Percentiles rank a stretch among this genome's conserved stretches.
These are phyloP conservation scores for Cinnamomum chago DNA, from an alignment of 164 flowering plant species.

Conservation along the genomic window DNA sequence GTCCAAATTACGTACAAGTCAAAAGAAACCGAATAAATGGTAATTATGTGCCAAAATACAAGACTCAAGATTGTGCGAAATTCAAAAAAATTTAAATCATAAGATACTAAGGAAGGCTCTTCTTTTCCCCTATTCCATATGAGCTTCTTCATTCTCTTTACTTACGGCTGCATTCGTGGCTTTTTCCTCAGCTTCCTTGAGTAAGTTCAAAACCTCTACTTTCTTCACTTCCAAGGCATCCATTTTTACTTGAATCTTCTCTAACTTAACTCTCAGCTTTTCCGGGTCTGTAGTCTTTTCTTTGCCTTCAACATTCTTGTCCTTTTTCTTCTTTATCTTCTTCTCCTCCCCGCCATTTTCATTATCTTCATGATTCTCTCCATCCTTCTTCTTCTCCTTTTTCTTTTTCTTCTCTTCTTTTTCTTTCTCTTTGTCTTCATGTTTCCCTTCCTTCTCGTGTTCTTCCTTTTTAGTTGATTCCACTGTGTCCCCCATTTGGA, in stretches of 20 bases:
- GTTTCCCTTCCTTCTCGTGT: background rate
- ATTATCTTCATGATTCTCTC: background rate
- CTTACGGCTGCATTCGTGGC: background rate
- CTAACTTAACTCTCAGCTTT: background rate
- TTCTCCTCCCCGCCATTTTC: background rate
- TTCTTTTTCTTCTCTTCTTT: background rate
- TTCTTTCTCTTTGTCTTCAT: background rate
- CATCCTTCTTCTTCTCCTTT: background rate
- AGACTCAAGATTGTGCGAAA: too few relatives aligned
- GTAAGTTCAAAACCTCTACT: background rate
- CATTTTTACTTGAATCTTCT: background rate
- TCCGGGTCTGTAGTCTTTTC: background rate
- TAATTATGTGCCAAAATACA: too few relatives aligned
- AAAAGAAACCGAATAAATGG: too few relatives aligned
- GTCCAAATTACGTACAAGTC: too few relatives aligned
- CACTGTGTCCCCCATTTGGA: background rate
- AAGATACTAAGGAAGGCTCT: too few relatives aligned
- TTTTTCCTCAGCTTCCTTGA: background rate
- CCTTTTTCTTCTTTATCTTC: background rate
- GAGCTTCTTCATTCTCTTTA: background rate
- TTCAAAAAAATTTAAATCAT: too few relatives aligned
- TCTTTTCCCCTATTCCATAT: background rate
- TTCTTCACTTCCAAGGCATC: background rate
- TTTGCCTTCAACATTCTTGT: background rate
- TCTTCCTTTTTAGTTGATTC: background rate